Conservation (phyloP, 176 grass and related monocot species). For the Calamus simplicifolius region DNA sequence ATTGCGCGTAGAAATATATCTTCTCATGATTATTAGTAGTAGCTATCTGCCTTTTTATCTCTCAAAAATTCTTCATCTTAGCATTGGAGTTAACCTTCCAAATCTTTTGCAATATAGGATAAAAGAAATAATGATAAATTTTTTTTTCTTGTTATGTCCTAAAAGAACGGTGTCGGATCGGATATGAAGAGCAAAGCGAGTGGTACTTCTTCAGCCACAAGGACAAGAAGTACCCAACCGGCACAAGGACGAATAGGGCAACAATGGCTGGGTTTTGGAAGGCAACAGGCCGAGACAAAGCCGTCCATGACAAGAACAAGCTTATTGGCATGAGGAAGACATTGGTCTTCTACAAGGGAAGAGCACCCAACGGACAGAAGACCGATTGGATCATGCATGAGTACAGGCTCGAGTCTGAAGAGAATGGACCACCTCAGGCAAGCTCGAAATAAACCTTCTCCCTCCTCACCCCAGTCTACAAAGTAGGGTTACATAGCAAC, state of each 20-base stretch:
- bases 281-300: slow-evolving; percentile 93
- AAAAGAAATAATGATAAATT: too few relatives aligned
- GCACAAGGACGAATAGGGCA: slow-evolving; percentile 89
- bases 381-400: slow-evolving; percentile 97
- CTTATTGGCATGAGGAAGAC: slow-evolving; percentile 99
- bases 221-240: slow-evolving; percentile 94
- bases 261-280: slow-evolving; percentile 99
- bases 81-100: too few relatives aligned
- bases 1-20: too few relatives aligned
- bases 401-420: slow-evolving; percentile 89
- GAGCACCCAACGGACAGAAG: slow-evolving; percentile 90
- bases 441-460: slow-evolving; percentile 13
- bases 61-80: too few relatives aligned
- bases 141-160: not conserved
- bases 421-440: slow-evolving; percentile 76
- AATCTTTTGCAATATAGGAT: too few relatives aligned
- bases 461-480: too few relatives aligned
- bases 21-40: too few relatives aligned
- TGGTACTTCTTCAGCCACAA: slow-evolving; percentile 99
- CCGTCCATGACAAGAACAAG: slow-evolving; percentile 62
- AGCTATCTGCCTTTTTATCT: too few relatives aligned
- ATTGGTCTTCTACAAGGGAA: slow-evolving; percentile 95
- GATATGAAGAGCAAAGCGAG: slow-evolving; percentile 89
- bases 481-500: too few relatives aligned
- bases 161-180: slow-evolving; percentile 74